Evolutionary conservation across 306 rosid genomes (phyloP), one percentile per base, ranked within the genome.

Genomic region (Quercus engelmannii): DNA sequence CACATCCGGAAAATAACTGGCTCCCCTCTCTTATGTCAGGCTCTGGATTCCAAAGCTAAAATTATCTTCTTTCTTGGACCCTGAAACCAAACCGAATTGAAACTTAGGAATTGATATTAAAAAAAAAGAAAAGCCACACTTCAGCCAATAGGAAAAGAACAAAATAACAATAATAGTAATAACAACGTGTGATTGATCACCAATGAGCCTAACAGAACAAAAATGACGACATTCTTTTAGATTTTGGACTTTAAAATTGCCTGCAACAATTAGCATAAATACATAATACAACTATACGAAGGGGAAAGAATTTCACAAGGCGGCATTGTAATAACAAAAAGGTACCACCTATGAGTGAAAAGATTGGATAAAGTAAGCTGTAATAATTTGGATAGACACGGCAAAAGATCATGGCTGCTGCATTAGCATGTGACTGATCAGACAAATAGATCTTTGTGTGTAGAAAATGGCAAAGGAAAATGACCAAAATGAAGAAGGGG

Each of bases 31-130:
- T 79, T 23, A 38, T 31, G 31, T 91, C 87, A 95, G 74, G 76
- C 91, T 80, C 91, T 95, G 54, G 97, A 87, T 86, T 95, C 97
- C 89, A 95, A 79, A 2, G 96, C 98, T 59, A 93, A 80, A 64
- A 95, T 88, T 85, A 95, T 95, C 96, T 95, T 95, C 94, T 95
- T 95, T 84, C 99, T 91, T 76, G 99, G 99, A 5, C 99, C 99
- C 99, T 95, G 92, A 76, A 88, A 84, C 30, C 80, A 72, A 81
- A 55, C 35, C 74, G 76, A 69, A 57, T 72, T 10, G 55, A 75
- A 74, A 71, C 76, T 46, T 19, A 23, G 55, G 59, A 30, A 46
- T 41, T 41, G 46, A 41, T 2, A 8, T 41, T 41, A 41, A 41
- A 38, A 38, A 33, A 6, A 17, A 33, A 12, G 2, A 74, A 74